These are phyloP conservation scores for Physcomitrium patens DNA, from an alignment of 225 moss, liverwort and hornwort genomes.

Conservation along the genomic window DNA sequence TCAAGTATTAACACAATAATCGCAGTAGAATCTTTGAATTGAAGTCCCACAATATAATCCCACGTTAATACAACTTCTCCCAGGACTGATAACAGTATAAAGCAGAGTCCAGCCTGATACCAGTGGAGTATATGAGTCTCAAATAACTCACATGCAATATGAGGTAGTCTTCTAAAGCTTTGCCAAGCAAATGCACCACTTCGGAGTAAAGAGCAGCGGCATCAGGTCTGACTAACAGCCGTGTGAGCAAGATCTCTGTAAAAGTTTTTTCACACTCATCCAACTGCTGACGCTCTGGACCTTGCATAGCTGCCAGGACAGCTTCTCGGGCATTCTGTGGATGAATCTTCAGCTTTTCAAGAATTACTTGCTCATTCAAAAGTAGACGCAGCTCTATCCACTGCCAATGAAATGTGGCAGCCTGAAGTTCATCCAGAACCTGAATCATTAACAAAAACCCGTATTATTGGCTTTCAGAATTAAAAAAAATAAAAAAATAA, in stretches of 20 bases:
- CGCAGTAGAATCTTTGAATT: not conserved
- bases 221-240: conserved; percentile 94
- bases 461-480: conserved; percentile 3
- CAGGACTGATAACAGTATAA: conserved; percentile 1
- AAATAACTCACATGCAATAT: conserved; percentile 77
- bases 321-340: conserved; percentile 82
- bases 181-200: conserved; percentile 88
- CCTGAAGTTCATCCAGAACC: conserved; percentile 96
- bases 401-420: conserved; percentile 99
- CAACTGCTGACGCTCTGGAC: conserved; percentile 76
- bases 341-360: conserved; percentile 81
- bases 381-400: conserved; percentile 94
- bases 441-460: conserved; percentile 27
- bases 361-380: conserved; percentile 93
- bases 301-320: conserved; percentile 83
- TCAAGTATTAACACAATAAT: not conserved
- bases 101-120: not conserved
- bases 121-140: conserved; percentile 13
- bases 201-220: conserved; percentile 97
- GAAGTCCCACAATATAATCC: conserved; percentile 15
- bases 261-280: conserved; percentile 99
- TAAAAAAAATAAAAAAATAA: no score
- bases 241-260: conserved; percentile 91
- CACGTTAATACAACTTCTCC: not conserved
- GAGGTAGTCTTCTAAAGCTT: conserved; percentile 90